phyloP scores from a whole-genome alignment of 441 rosid species.

The Adansonia grandidieri region DNA sequence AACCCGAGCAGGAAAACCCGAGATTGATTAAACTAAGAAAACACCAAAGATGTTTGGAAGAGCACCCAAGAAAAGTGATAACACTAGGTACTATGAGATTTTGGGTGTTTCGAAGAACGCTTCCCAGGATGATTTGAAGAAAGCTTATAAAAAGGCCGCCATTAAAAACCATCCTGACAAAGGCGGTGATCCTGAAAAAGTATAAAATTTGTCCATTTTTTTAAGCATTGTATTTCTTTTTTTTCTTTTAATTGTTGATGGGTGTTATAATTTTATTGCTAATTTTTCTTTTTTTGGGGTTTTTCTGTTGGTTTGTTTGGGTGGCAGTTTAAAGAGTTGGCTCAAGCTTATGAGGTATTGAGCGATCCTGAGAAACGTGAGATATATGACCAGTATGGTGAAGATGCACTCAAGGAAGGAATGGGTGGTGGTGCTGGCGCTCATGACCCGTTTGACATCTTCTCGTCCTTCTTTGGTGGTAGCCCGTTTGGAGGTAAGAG shows the following conservation, averaged over 20 bases:
- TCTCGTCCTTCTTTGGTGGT: no score
- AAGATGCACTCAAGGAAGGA: no score
- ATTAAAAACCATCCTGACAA: conserved; percentile 88
- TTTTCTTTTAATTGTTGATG: background rate
- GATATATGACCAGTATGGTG: no score
- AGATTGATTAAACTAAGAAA: background rate
- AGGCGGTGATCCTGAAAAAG: conserved; percentile 93
- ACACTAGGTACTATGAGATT: conserved; percentile 68
- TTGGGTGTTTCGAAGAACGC: conserved; percentile 71
- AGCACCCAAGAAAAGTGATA: conserved; percentile 38
- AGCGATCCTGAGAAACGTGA: no score
- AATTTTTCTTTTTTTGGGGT: background rate
- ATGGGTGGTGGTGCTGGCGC: no score
- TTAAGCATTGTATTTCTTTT: no score
- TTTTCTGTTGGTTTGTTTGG: conserved; percentile 6
- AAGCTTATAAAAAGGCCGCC: conserved; percentile 81
- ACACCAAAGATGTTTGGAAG: conserved; percentile 56
- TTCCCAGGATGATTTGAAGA: conserved; percentile 70
- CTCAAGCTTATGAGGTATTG: no score
- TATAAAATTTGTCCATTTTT: background rate
- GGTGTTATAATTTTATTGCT: background rate
- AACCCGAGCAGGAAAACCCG: background rate
- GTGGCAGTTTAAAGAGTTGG: no score
- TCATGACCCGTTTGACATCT: no score
- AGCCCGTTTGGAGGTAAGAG: background rate